These are phyloP conservation scores for Amanita rubescens DNA, from an alignment of 768 basidiomycete genomes.

Conservation along the genomic window DNA sequence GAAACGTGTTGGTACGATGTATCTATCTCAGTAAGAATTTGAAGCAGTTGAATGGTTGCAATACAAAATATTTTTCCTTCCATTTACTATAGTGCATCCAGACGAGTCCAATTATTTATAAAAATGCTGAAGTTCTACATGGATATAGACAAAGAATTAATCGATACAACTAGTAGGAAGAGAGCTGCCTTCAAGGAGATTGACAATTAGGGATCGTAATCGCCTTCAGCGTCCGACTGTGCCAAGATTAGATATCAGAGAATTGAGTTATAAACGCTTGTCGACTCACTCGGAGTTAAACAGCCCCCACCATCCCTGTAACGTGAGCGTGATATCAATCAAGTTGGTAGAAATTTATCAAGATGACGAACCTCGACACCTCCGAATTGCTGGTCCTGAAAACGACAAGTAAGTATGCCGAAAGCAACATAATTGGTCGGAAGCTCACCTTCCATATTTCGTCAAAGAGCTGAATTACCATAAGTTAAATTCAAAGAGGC, in stretches of 20 bases:
- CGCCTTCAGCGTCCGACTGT: slow-evolving; percentile 64
- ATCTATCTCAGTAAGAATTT: too few species aligned
- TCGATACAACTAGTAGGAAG: too few species aligned
- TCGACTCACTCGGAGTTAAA: slow-evolving; percentile 34
- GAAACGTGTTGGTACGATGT: too few species aligned
- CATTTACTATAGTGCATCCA: too few species aligned
- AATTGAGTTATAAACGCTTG: not conserved
- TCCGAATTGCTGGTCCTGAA: slow-evolving; percentile 55
- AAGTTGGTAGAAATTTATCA: not conserved
- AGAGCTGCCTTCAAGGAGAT: slow-evolving; percentile 22
- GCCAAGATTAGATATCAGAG: not conserved
- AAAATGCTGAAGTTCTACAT: too few species aligned
- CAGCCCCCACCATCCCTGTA: slow-evolving; percentile 41
- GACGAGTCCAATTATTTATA: too few species aligned
- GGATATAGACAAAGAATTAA: not conserved
- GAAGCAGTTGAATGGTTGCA: too few species aligned
- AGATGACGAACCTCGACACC: slow-evolving; percentile 57
- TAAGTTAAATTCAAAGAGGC: not conserved
- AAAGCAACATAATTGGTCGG: slow-evolving; percentile 4
- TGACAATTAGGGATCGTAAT: slow-evolving; percentile 60
- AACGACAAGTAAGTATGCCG: not conserved
- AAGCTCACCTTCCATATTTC: slow-evolving; percentile 70
- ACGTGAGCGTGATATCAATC: not conserved
- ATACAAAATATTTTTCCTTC: too few species aligned
- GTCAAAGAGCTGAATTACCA: slow-evolving; percentile 61